Percentiles rank a stretch among this genome's conserved stretches.
These are phyloP conservation scores for Terfezia boudieri DNA, from an alignment of 495 filamentous ascomycete species.

Conservation along the genomic window DNA sequence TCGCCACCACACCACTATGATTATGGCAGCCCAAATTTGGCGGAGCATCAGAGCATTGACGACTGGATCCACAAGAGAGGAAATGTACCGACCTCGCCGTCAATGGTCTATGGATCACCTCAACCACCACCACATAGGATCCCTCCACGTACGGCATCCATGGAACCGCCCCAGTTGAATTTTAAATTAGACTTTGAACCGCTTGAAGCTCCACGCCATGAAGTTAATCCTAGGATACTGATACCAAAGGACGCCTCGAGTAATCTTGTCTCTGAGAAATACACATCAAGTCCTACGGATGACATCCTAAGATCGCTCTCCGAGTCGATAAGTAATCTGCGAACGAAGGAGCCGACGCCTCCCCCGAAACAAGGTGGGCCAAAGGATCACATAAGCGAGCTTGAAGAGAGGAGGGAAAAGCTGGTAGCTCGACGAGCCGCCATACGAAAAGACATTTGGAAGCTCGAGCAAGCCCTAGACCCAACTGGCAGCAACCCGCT, in stretches of 20 bases:
- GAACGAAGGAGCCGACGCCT: not conserved
- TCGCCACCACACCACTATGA: not conserved
- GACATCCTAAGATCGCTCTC: not conserved
- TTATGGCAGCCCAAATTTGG: not conserved
- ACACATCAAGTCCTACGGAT: not conserved
- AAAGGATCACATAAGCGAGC: slow-evolving; percentile 10
- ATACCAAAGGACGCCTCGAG: too few species aligned
- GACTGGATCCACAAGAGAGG: not conserved
- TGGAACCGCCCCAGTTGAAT: not conserved
- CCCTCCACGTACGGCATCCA: not conserved
- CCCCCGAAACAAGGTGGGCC: not conserved
- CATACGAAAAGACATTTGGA: slow-evolving; percentile 9
- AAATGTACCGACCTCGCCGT: not conserved
- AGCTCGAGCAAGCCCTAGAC: slow-evolving; percentile 26
- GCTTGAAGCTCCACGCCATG: not conserved
- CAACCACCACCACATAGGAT: not conserved
- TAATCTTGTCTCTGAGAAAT: too few species aligned
- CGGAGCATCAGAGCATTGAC: not conserved
- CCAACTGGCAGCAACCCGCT: slow-evolving; percentile 25
- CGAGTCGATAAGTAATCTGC: not conserved
- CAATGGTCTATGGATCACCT: not conserved
- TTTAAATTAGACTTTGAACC: not conserved
- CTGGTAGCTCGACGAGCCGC: slow-evolving; percentile 1
- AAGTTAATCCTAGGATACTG: too few species aligned
- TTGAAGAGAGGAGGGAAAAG: slow-evolving; percentile 13